phyloP scores from a whole-genome alignment of 2,329 filamentous ascomycete genomes.

The Ophiostoma quercus region DNA sequence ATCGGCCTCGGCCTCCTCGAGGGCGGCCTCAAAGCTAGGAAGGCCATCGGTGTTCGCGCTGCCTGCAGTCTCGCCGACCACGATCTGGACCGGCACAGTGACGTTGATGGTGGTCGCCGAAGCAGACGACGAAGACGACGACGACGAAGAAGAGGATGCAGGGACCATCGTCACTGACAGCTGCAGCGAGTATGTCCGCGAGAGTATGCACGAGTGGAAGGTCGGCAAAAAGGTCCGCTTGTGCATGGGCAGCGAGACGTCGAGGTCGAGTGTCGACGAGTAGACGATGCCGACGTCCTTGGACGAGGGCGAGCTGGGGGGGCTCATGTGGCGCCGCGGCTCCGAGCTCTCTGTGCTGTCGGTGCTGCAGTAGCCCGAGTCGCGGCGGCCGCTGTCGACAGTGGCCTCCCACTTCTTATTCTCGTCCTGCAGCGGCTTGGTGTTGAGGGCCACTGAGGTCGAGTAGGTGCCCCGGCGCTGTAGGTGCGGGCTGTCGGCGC shows the following conservation, averaged over 20 bases:
- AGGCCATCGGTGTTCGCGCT: constrained; percentile 33
- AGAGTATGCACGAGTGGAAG: constrained; percentile 54
- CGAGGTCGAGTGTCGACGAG: constrained; percentile 42
- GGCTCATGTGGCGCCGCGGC: background rate
- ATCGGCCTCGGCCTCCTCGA: constrained; percentile 44
- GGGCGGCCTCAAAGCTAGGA: constrained; percentile 48
- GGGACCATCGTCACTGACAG: constrained; percentile 40
- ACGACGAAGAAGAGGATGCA: constrained; percentile 35
- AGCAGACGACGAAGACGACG: background rate
- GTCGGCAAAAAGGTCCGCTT: constrained; percentile 51
- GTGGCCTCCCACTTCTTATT: constrained; percentile 39
- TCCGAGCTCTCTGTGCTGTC: constrained; percentile 32
- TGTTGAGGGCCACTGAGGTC: constrained; percentile 40
- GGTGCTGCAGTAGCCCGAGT: constrained; percentile 47
- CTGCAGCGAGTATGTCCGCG: constrained; percentile 51
- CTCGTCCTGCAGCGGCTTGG: constrained; percentile 34
- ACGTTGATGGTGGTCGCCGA: constrained; percentile 19
- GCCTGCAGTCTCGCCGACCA: constrained; percentile 24
- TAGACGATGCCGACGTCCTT: constrained; percentile 35
- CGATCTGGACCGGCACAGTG: constrained; percentile 24
- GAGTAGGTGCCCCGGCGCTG: constrained; percentile 45
- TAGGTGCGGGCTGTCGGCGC: constrained; percentile 31
- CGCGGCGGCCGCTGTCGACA: constrained; percentile 37
- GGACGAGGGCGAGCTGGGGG: background rate
- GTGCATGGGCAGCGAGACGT: constrained; percentile 43